Evolutionary conservation across 2,329 filamentous ascomycete species (phyloP).

Genomic region (Mycogone perniciosa): DNA sequence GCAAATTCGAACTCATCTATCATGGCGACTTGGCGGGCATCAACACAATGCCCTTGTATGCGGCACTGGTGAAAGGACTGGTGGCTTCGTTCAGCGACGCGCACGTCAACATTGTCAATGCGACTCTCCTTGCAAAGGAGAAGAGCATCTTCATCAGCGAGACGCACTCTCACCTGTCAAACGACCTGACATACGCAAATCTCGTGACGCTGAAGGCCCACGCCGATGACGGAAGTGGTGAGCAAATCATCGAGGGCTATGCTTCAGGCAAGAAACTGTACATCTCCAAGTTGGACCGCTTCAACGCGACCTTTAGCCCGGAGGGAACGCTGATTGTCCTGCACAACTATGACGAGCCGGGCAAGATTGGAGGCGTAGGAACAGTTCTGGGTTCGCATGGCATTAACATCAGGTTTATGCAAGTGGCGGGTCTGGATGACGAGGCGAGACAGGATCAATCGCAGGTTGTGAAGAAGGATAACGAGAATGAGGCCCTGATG

Average conservation of each 20-base stretch:
- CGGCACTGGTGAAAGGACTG: conserved; percentile 71
- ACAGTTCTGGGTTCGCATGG: conserved; percentile 60
- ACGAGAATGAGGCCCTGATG: conserved; percentile 67
- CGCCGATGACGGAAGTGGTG: conserved; percentile 23
- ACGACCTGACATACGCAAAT: conserved; percentile 60
- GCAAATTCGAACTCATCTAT: conserved; percentile 70
- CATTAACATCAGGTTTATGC: conserved; percentile 79
- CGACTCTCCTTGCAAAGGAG: conserved; percentile 66
- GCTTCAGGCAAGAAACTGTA: conserved; percentile 57
- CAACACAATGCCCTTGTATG: conserved; percentile 73
- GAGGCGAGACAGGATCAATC: conserved; percentile 13
- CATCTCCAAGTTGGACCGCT: conserved; percentile 68
- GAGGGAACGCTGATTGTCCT: conserved; percentile 70
- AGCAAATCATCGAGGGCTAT: conserved; percentile 57
- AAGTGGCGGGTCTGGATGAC: conserved; percentile 51
- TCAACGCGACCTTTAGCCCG: conserved; percentile 66
- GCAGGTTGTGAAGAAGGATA: conserved; percentile 19
- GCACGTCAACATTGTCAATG: conserved; percentile 79
- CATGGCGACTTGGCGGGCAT: conserved; percentile 67
- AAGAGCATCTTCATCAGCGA: conserved; percentile 75
- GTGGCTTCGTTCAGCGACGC: conserved; percentile 61
- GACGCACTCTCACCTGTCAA: conserved; percentile 55
- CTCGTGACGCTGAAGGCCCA: conserved; percentile 62
- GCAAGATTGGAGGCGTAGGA: conserved; percentile 77
- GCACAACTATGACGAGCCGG: conserved; percentile 74